These are phyloP conservation scores for Penicillium parvum DNA, from an alignment of 495 filamentous ascomycete genomes.

Conservation along the genomic window DNA sequence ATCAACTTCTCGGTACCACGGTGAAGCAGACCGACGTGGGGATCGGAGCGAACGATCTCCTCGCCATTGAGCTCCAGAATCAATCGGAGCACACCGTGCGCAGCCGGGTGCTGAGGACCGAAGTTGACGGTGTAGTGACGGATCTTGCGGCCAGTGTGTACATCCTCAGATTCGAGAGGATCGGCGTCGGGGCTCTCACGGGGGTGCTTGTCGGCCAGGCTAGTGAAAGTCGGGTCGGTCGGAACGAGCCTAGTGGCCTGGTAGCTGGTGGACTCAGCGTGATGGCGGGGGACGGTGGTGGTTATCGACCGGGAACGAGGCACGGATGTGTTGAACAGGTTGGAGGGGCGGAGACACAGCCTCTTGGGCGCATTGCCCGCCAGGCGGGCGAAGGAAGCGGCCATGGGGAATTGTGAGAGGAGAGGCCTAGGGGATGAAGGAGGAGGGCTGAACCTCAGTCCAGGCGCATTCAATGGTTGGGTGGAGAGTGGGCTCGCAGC, in stretches of 20 bases:
- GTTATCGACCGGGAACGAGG: constrained; percentile 61
- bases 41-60: constrained; percentile 93
- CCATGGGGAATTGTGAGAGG: constrained; percentile 48
- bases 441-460: constrained; percentile 37
- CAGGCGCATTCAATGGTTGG: constrained; percentile 41
- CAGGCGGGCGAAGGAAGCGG: constrained; percentile 61
- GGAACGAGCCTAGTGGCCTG: constrained; percentile 57
- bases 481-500: constrained; percentile 28
- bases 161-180: constrained; percentile 46
- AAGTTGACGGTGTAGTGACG: constrained; percentile 99
- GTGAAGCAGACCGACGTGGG: constrained; percentile 94
- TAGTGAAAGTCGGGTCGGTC: constrained; percentile 53
- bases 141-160: constrained; percentile 74
- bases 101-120: constrained; percentile 97
- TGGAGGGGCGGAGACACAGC: constrained; percentile 54
- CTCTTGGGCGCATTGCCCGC: constrained; percentile 60
- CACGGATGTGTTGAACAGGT: constrained; percentile 33
- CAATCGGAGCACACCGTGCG: constrained; percentile 95
- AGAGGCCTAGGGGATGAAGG: constrained; percentile 23
- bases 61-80: constrained; percentile 98
- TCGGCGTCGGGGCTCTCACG: constrained; percentile 37
- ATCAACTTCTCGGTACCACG: constrained; percentile 99
- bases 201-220: constrained; percentile 45
- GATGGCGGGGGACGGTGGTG: constrained; percentile 58
- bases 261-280: constrained; percentile 53